Evolutionary conservation across 1,284 basidiomycete genomes (phyloP).

Genomic region (Cryptococcus maquisensis): DNA sequence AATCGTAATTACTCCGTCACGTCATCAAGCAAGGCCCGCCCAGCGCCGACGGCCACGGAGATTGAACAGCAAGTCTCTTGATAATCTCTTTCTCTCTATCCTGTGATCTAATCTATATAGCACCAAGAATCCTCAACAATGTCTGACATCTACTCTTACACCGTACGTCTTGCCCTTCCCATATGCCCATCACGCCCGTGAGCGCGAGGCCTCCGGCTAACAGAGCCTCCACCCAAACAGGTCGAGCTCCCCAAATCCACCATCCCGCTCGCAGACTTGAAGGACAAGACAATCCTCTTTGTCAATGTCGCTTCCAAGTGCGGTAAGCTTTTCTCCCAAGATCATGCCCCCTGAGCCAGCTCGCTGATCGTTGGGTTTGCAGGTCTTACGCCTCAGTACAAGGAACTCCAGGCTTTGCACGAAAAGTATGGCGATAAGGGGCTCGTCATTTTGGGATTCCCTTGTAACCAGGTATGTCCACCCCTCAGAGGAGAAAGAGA

Average conservation of each 20-base stretch:
- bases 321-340: conserved; percentile 21
- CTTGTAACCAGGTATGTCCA: conserved; percentile 74
- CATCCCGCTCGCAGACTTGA: conserved; percentile 36
- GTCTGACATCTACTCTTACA: conserved; percentile 45
- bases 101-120: not conserved
- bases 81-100: too few species aligned
- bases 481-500: not conserved
- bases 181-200: not conserved
- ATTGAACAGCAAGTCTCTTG: too few species aligned
- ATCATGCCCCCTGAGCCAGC: too few species aligned
- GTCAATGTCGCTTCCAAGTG: conserved; percentile 49
- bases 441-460: conserved; percentile 79
- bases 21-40: too few species aligned
- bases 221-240: conserved; percentile 18
- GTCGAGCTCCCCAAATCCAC: conserved; percentile 38
- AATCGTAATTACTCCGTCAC: too few species aligned
- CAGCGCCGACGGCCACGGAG: too few species aligned
- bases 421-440: conserved; percentile 75
- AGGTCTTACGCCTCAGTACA: conserved; percentile 86
- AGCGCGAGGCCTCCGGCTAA: not conserved
- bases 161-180: conserved; percentile 24
- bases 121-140: conserved; percentile 24
- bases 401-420: conserved; percentile 74
- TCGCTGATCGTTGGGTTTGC: not conserved
- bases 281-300: conserved; percentile 45